Evolutionary conservation across 2,329 filamentous ascomycete genomes (phyloP), one percentile per base, ranked within the genome.

Genomic region (Colletotrichum australisinense): DNA sequence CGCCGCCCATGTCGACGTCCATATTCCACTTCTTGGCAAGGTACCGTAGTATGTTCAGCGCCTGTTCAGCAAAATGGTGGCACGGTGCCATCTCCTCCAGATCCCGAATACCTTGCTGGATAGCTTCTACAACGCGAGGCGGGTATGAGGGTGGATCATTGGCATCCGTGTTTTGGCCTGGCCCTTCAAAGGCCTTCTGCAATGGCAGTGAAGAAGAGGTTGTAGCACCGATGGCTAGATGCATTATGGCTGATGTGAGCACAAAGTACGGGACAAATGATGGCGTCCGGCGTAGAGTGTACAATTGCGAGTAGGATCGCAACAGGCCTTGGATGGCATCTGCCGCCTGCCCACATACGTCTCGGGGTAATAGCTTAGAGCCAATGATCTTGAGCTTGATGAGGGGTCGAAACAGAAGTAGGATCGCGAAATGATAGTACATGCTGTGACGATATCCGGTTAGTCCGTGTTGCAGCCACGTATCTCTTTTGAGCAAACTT

Each of bases 391-490:
- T 84, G 8, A 91, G 78, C 75, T 90, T 93, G 78, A 94, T 91
- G 49, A 95, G 86, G 0, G 93, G 93, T 7, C 93, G 88, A 79
- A 95, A 95, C 1, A 95, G 87, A n/a, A 94, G 88, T 0, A 93
- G 81, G n/a, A 92, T 92, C 35, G 90, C 88, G 74, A 91, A 92
- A 77, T 93, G 89, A 78, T 93, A 93, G 75, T 93, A 91, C 91
- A 93, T 92, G 79, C 90, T 92, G 72, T 6, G 19, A 7, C 12
- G 12, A 19, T 35, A 4, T n/a, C 2, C 55, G 30, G 60, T 65
- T 46, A 64, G 38, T 53, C 4, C 6, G 5, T 7, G 57, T 12
- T 58, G 12, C 26, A 16, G 52, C 6, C 6, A 24, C 30, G 9
- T 56, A 38, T 22, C 49, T 28, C 42, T n/a, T 7, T 14, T 9